phyloP scores from a whole-genome alignment of 371 early-diverging fungal species.

The Syncephalis fuscata region DNA sequence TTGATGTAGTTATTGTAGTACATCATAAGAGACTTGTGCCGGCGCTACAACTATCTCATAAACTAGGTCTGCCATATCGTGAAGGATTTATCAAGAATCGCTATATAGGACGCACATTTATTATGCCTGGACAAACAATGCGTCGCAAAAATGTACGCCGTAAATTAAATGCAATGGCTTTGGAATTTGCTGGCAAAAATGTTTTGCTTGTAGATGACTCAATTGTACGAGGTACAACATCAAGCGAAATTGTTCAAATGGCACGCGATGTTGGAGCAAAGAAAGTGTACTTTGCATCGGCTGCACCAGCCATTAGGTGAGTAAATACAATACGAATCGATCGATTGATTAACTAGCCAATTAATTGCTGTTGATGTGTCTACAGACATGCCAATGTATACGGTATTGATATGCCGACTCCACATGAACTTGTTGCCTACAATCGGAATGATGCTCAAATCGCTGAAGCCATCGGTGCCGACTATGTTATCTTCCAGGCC shows the following conservation, averaged over 20 bases:
- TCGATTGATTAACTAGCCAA: no score
- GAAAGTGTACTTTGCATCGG: constrained; percentile 96
- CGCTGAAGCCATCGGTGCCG: constrained; percentile 79
- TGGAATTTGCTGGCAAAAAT: constrained; percentile 88
- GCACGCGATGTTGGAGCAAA: constrained; percentile 94
- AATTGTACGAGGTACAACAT: constrained; percentile 94
- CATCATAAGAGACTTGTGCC: constrained; percentile 91
- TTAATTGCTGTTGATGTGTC: no score
- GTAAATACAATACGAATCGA: no score
- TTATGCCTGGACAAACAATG: constrained; percentile 94
- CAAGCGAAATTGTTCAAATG: constrained; percentile 94
- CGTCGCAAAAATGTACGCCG: constrained; percentile 85
- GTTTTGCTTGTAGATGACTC: constrained; percentile 95
- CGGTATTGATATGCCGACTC: constrained; percentile 97
- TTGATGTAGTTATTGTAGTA: constrained; percentile 94
- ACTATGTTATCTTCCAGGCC: constrained; percentile 79
- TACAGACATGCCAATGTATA: constrained; percentile 96
- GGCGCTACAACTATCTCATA: constrained; percentile 79
- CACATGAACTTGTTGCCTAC: constrained; percentile 79
- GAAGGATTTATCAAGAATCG: constrained; percentile 98
- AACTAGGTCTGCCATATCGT: constrained; percentile 72
- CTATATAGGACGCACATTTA: constrained; percentile 94
- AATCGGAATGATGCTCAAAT: constrained; percentile 61
- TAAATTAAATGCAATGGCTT: constrained; percentile 93
- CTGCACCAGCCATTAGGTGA: constrained; percentile 87